phyloP scores from a whole-genome alignment of 345 rosid genomes.

The Excoecaria agallocha region DNA sequence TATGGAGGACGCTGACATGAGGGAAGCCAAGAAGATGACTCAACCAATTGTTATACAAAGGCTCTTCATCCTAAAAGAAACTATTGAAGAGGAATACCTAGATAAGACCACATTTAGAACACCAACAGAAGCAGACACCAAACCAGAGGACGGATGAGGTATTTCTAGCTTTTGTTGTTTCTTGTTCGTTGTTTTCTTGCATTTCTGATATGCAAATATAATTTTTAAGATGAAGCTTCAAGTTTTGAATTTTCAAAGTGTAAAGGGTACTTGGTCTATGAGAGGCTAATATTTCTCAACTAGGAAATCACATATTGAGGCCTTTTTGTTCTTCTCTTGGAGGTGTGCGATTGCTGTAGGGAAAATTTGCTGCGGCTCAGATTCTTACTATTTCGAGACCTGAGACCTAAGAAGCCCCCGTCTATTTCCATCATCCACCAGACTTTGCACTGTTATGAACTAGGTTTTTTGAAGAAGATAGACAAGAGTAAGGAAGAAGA shows the following conservation, averaged over 20 bases:
- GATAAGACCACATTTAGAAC: slow-evolving; percentile 28
- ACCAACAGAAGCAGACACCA: slow-evolving; percentile 21
- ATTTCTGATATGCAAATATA: not conserved
- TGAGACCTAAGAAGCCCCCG: too few species aligned
- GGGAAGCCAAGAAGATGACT: slow-evolving; percentile 76
- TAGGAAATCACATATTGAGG: not conserved
- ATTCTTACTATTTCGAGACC: not conserved
- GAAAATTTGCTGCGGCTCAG: not conserved
- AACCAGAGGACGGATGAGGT: slow-evolving; percentile 38
- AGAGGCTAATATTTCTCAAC: not conserved
- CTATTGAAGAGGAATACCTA: slow-evolving; percentile 79
- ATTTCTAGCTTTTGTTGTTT: not conserved
- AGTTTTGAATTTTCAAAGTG: not conserved
- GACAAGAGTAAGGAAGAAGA: too few species aligned
- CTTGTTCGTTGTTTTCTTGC: too few species aligned
- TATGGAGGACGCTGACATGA: slow-evolving; percentile 75
- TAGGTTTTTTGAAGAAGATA: too few species aligned
- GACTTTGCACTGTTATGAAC: too few species aligned
- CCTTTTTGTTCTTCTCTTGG: not conserved
- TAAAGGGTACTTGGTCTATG: not conserved
- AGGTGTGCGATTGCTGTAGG: not conserved
- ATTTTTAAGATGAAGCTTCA: not conserved
- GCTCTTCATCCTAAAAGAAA: slow-evolving; percentile 77
- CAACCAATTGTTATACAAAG: slow-evolving; percentile 91
- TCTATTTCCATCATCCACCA: not conserved